phyloP scores from a whole-genome alignment of 148 eudicot species.

The Bassia scoparia region DNA sequence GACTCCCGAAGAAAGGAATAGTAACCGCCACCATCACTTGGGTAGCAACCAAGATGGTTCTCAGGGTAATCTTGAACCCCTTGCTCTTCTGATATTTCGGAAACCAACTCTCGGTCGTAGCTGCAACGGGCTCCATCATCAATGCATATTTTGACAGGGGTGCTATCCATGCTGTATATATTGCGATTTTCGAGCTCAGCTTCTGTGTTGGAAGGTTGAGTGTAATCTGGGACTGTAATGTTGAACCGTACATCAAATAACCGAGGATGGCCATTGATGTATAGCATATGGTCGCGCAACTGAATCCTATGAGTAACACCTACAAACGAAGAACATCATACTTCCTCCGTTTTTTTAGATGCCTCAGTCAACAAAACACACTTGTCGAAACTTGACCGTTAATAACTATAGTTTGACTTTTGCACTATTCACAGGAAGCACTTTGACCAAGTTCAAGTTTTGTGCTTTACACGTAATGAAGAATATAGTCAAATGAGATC shows the following conservation, averaged over 20 bases:
- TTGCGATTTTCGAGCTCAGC: constrained; percentile 48
- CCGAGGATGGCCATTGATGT: constrained; percentile 50
- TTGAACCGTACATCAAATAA: constrained; percentile 47
- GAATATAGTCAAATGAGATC: neutral
- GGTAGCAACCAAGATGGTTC: constrained; percentile 51
- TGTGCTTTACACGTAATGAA: no score
- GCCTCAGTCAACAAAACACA: no score
- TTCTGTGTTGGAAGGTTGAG: constrained; percentile 45
- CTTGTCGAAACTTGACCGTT: no score
- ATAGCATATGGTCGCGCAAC: constrained; percentile 35
- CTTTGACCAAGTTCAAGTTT: no score
- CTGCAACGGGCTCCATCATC: constrained; percentile 43
- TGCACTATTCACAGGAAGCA: no score
- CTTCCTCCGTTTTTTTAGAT: no score
- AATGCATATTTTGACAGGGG: constrained; percentile 53
- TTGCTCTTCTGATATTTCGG: constrained; percentile 23
- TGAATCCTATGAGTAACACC: constrained; percentile 42
- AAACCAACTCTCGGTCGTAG: constrained; percentile 34
- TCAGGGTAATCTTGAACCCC: constrained; percentile 31
- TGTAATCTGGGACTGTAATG: constrained; percentile 44
- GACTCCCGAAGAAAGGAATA: constrained; percentile 63
- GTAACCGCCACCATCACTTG: constrained; percentile 50
- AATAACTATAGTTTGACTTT: no score
- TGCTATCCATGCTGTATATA: constrained; percentile 46
- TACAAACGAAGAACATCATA: neutral